Evolutionary conservation across 1,139 yeast species (phyloP), one percentile per base, ranked within the genome.

Genomic region (Candida tetrigidarum): DNA sequence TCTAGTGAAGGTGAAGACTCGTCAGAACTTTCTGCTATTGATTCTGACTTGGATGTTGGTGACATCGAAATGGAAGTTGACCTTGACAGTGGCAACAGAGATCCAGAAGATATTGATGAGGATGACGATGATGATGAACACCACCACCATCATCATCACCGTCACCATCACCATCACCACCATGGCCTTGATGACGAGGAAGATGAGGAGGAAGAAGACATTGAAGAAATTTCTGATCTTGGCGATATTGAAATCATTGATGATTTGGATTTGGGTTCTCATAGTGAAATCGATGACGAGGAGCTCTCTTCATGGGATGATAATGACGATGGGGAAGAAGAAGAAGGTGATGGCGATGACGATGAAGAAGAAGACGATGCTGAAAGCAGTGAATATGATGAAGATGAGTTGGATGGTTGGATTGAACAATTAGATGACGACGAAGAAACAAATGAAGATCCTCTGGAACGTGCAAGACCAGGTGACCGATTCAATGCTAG

Each of bases 401-500:
- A 71, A 45, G 74, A 62, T 38, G 78, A 70, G 39, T 59, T 72
- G 14, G 78, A 73, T 49, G 74, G 71, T 2, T 73, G 78, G 78
- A 64, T 74, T 42, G 76, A 71, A 45, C 76, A 67, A 30, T 70
- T 74, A 50, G 71, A 57, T 51, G 68, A 61, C 42, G 64, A 55
- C 27, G 62, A 59, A 8, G 50, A 49, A 10, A 46, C 50, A 3
- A 44, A 45, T 7, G 52, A 51, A 30, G 58, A 55, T 4, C 47
- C 44, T 19, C 58, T 47, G 10, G 49, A 33, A 9, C 41, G 34
- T 43, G 36, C 29, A 40, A 33, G 26, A 42, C 22, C 38, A 19
- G 34, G 43, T 12, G 41, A 35, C 37, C 40, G 32, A 30, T 30
- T 43, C 42, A 44, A 18, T 36, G 35, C 39, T 18, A 27, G 27